These are phyloP conservation scores for Aspergillus brasiliensis DNA, from an alignment of 2,329 filamentous ascomycete species.

Conservation along the genomic window DNA sequence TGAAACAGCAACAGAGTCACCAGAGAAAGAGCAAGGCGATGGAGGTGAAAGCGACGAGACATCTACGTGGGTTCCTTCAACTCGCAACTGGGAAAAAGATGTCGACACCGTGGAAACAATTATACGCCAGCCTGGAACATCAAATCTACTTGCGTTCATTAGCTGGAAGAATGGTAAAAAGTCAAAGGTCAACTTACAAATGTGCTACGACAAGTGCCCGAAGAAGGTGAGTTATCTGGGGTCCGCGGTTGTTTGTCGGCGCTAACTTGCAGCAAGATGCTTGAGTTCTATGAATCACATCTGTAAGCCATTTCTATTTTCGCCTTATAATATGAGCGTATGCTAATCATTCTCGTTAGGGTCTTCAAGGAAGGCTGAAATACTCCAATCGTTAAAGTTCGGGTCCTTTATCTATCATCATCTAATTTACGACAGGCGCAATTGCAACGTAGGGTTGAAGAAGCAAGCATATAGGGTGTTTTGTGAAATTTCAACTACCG, in stretches of 20 bases:
- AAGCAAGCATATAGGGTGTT: conserved; percentile 18
- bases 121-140: conserved; percentile 37
- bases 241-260: background rate
- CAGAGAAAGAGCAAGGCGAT: conserved; percentile 2
- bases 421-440: background rate
- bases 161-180: conserved; percentile 49
- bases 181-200: conserved; percentile 44
- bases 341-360: conserved; percentile 25
- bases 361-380: conserved; percentile 39
- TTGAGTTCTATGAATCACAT: conserved; percentile 53
- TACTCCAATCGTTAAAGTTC: background rate
- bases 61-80: conserved; percentile 42
- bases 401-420: conserved; percentile 1
- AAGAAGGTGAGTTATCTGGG: conserved; percentile 34
- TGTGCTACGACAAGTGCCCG: conserved; percentile 48
- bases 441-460: conserved; percentile 2
- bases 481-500: conserved; percentile 10
- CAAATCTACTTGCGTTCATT: conserved; percentile 42
- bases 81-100: conserved; percentile 48
- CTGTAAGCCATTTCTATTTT: conserved; percentile 37
- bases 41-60: background rate
- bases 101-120: conserved; percentile 48
- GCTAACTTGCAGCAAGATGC: conserved; percentile 41
- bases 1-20: background rate
- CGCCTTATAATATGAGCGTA: background rate